Percentiles rank a stretch among this genome's conserved stretches.
These are phyloP conservation scores for Phytopythium sindhum DNA, from an alignment of 352 stramenopile genomes.

Conservation along the genomic window DNA sequence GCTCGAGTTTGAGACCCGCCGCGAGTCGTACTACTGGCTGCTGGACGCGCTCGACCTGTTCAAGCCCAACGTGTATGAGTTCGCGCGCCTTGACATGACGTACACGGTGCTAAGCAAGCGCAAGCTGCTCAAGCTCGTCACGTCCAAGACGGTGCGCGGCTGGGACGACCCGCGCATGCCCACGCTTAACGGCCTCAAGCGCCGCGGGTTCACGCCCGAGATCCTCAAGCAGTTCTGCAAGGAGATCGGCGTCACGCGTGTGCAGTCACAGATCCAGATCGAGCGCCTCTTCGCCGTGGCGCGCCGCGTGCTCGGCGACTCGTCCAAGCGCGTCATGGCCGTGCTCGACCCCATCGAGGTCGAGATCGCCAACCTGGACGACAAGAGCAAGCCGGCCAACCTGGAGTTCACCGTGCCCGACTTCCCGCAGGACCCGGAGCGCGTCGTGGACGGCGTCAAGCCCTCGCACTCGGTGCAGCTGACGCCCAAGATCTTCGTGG, in stretches of 20 bases:
- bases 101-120: constrained; percentile 99
- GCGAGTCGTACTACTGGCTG: constrained; percentile 99
- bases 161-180: constrained; percentile 97
- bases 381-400: constrained; percentile 17
- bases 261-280: constrained; percentile 87
- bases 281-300: constrained; percentile 74
- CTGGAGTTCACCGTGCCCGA: constrained; percentile 58
- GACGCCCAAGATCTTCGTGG: constrained; percentile 60
- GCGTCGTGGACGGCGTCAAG: constrained; percentile 33
- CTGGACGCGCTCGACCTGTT: constrained; percentile 96
- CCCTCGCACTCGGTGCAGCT: constrained; percentile 62
- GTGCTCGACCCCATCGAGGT: constrained; percentile 78
- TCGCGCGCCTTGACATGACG: constrained; percentile 95
- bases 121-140: constrained; percentile 98
- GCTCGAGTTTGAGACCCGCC: constrained; percentile 98
- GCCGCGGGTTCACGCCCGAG: constrained; percentile 79
- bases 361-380: constrained; percentile 65
- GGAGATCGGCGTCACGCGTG: constrained; percentile 82
- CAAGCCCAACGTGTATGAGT: constrained; percentile 97
- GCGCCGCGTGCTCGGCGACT: constrained; percentile 62
- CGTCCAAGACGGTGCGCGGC: constrained; percentile 87
- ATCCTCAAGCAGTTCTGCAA: constrained; percentile 89
- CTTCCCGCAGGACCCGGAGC: constrained; percentile 70
- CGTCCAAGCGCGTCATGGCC: constrained; percentile 73
- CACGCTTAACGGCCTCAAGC: constrained; percentile 94